phyloP scores from a whole-genome alignment of 192 early-diverging fungal genomes.

The Linnemannia exigua region DNA sequence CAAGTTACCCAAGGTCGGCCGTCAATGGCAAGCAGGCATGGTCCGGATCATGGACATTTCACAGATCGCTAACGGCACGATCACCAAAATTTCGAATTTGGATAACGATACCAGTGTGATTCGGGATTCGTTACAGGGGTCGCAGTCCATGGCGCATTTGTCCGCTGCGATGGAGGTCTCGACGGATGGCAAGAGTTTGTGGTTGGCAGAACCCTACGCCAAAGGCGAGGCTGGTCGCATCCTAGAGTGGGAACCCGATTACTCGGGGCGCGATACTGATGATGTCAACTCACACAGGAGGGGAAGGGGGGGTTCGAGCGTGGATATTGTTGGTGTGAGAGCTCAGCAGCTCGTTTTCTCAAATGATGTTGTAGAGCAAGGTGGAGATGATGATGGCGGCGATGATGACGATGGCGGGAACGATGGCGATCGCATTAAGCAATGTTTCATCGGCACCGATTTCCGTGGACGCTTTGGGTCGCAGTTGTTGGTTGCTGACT shows the following conservation, averaged over 20 bases:
- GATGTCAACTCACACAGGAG: not conserved
- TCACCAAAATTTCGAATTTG: conserved; percentile 24
- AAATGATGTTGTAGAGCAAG: not conserved
- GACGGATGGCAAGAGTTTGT: conserved; percentile 38
- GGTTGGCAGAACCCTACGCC: conserved; percentile 47
- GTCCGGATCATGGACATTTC: conserved; percentile 39
- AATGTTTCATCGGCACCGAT: conserved; percentile 41
- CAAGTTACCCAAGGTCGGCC: conserved; percentile 25
- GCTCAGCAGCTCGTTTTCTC: conserved; percentile 15
- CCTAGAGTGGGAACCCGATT: conserved; percentile 36
- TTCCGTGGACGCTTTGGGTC: conserved; percentile 43
- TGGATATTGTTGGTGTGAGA: conserved; percentile 3
- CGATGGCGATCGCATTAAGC: conserved; percentile 17
- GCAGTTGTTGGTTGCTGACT: conserved; percentile 30
- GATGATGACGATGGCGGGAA: conserved; percentile 19
- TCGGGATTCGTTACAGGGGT: conserved; percentile 32
- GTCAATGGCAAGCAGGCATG: conserved; percentile 48
- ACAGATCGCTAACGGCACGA: conserved; percentile 5
- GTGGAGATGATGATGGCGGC: not conserved
- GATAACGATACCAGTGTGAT: conserved; percentile 21
- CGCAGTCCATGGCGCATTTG: conserved; percentile 50
- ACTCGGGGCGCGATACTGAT: not conserved
- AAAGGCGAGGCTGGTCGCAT: conserved; percentile 32
- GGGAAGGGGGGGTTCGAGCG: not conserved
- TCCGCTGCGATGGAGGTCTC: conserved; percentile 50